Base-by-base conservation (phyloP, 768 basidiomycete species). In the Leccinum olivaceopallidum region DNA sequence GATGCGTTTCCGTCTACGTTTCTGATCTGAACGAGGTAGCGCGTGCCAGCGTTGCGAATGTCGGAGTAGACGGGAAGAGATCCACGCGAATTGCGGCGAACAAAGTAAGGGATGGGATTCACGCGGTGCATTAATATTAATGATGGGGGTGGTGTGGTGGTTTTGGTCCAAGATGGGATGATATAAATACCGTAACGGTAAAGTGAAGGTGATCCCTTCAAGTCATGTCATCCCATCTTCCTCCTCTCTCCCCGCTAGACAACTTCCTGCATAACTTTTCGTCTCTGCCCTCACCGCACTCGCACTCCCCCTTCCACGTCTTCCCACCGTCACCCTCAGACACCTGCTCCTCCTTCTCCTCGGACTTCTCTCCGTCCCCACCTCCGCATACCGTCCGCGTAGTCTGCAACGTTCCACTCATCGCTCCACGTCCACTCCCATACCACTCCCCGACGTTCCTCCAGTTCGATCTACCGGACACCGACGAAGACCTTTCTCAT, bases 21-120 rank as follows among this genome's bases (percentile, higher is more conserved):
- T 56, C 86, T 82, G 59, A 93, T 79, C 50, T 82, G 78, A 49
- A 88, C 73, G 37, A 83, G 76, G 61, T 84, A 76, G 58, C 84
- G 82, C 5, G 85, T 82, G 60, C 87, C 83, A 32, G 75, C 83
- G 70, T 88, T 90, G 63, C 87, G 85, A 50, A 89, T 70, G 70
- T 92, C 88, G 30, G 87, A 83, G 72, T 91, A 91, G 26, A 93
- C 88, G 49, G 90, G 90, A 32, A 92, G 79, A 53, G 82, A 81
- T 34, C 88, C 87, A 54, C 80, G 80, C 52, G 82, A 72, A 72
- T 89, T 92, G 62, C 90, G 83, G 22, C 83, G 81, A 50, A 93
- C 78, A 62, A 81, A 83, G 75, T 90, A 93, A 59, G 66, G 60
- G 53, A 37, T n/a, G 66, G 60, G 24, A 42, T 55, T 24, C 61